Conservation (phyloP, 2,329 filamentous ascomycete genomes). For the Hysterium pulicare region DNA sequence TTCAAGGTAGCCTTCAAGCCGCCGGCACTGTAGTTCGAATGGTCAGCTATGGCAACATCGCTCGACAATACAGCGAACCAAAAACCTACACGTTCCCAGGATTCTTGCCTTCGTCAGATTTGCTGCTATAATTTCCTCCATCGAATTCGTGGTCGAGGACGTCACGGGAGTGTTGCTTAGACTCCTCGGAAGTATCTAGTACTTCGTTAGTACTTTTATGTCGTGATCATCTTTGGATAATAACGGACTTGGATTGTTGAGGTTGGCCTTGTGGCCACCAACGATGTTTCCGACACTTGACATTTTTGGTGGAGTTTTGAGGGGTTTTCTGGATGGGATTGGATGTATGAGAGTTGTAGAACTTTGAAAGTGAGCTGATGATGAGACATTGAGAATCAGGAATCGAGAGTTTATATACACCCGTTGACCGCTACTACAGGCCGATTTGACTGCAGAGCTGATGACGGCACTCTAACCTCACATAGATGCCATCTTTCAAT, state of each 20-base stretch:
- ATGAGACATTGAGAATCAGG: too few relatives aligned
- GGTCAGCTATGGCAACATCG: neutral
- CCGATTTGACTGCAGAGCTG: too few relatives aligned
- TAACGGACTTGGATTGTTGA: constrained; percentile 51
- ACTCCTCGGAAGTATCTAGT: constrained; percentile 49
- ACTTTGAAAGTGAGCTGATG: too few relatives aligned
- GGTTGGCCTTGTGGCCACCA: constrained; percentile 58
- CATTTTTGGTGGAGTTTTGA: constrained; percentile 35
- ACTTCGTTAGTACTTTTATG: neutral
- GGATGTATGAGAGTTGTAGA: too few relatives aligned
- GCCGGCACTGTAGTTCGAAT: constrained; percentile 8
- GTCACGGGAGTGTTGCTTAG: constrained; percentile 54
- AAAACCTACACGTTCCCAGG: constrained; percentile 52
- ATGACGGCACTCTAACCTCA: too few relatives aligned
- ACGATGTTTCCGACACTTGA: constrained; percentile 51
- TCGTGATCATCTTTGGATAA: constrained; percentile 1
- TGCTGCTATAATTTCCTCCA: constrained; percentile 35
- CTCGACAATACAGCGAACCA: neutral
- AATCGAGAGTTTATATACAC: too few relatives aligned
- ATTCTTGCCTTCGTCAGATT: constrained; percentile 45
- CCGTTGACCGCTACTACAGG: too few relatives aligned
- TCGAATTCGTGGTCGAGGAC: constrained; percentile 52
- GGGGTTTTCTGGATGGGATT: neutral
- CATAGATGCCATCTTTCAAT: too few relatives aligned
- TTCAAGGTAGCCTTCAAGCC: constrained; percentile 44